Base-by-base conservation (phyloP, 768 basidiomycete species). In the Boletus rubescentipes region DNA sequence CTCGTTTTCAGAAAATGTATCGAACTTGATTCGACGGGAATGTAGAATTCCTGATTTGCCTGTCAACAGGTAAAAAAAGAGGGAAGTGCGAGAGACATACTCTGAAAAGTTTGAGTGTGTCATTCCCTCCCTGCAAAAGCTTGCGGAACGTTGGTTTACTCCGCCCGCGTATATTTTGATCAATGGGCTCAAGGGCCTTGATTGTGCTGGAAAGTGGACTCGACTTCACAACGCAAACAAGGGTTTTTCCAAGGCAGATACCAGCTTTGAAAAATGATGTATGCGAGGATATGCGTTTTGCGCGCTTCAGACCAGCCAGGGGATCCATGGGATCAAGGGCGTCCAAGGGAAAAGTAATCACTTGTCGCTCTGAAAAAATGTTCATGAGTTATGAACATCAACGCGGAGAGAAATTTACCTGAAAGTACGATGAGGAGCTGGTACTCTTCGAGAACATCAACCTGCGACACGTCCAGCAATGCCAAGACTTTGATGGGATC, bases 251-350 rank as follows among this genome's bases (percentile, higher is more conserved):
- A 23, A 98, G 78, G 67, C 96, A 99, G 40, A 87, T 82, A 0
- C 97, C 97, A 9, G 92, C 89, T 72, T 98, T 98, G 83, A 99
- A 98, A 75, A 98, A 98, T 2, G 93, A 89, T 0, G 94, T 98
- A 69, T 98, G 95, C 0, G 93, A 89, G 0, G 96, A 91, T 65
- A 98, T 93, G 53, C 93, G 84, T 72, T 97, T 97, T 2, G 93
- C 95, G 11, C 95, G 86, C 72, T 93, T 97, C 54, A 97, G 73
- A 2, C 94, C 94, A 3, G 91, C 87, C 71, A 88, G 82, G 0
- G 96, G 93, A 65, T 99, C 97, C 63, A 84, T 82, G 2, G 88
- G 86, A 62, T 97, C 92, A 38, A 99, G 77, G 7, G 92, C 88
- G 21, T 99, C 97, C 14, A 99, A 77, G 0, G 94, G 94, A 76